phyloP scores from a whole-genome alignment of 2,329 filamentous ascomycete species.

The Davidsoniella australis region DNA sequence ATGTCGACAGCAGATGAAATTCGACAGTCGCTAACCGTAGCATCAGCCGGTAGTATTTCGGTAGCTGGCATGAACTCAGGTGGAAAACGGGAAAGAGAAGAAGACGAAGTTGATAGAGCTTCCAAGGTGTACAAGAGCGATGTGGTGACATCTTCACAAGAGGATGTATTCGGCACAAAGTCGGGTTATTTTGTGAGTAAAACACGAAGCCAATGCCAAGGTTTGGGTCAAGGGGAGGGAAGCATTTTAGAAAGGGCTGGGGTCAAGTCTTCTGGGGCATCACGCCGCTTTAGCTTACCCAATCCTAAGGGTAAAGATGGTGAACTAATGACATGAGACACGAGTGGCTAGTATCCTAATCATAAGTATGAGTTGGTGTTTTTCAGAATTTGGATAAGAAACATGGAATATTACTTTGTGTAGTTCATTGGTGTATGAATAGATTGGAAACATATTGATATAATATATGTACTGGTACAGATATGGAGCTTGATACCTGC shows the following conservation, averaged over 20 bases:
- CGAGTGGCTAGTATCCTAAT: too few species aligned
- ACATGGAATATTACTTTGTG: too few species aligned
- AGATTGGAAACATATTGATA: not conserved
- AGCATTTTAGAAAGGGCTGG: too few species aligned
- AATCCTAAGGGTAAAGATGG: too few species aligned
- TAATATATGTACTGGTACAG: conserved; percentile 10
- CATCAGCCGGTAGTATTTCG: not conserved
- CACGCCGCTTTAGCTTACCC: too few species aligned
- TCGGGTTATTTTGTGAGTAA: not conserved
- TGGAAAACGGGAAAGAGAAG: not conserved
- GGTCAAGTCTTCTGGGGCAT: too few species aligned
- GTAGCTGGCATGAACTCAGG: not conserved
- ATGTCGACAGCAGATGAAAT: conserved; percentile 10
- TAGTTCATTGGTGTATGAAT: not conserved
- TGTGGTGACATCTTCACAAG: not conserved
- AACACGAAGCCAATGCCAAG: too few species aligned
- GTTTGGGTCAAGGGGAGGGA: too few species aligned
- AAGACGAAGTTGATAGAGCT: not conserved
- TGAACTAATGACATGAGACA: too few species aligned
- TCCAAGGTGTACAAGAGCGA: not conserved
- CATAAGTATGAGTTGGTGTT: too few species aligned
- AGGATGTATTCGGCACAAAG: not conserved
- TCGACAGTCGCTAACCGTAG: conserved; percentile 4
- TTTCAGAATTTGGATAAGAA: too few species aligned
- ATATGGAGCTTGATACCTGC: not conserved